These are phyloP conservation scores for Spongiforma sp. DNA, from an alignment of 1,284 basidiomycete genomes.

Conservation along the genomic window DNA sequence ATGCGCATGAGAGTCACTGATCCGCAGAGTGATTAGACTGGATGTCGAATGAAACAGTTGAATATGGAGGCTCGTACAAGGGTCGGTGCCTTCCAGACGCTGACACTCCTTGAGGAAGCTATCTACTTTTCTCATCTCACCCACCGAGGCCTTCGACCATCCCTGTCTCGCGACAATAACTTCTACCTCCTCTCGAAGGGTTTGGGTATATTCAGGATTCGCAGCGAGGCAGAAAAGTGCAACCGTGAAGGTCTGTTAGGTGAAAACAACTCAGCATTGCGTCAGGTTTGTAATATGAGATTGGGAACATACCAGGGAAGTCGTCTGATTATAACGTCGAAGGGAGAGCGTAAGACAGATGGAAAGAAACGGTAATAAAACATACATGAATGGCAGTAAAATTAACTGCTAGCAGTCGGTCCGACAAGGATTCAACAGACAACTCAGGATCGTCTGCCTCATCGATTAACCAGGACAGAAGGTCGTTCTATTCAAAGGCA, in stretches of 20 bases:
- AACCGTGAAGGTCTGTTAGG: conserved; percentile 37
- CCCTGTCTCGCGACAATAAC: conserved; percentile 47
- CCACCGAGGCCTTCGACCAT: conserved; percentile 47
- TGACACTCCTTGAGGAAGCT: conserved; percentile 52
- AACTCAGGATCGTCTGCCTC: conserved; percentile 36
- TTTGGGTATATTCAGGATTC: conserved; percentile 42
- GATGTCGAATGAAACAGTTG: conserved; percentile 11
- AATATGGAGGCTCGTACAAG: too few relatives aligned
- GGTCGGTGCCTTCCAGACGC: conserved; percentile 35
- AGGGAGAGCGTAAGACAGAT: not conserved
- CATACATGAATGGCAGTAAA: conserved; percentile 45
- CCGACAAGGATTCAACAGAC: conserved; percentile 34
- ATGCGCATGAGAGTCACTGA: not conserved
- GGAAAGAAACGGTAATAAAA: not conserved
- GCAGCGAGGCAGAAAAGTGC: conserved; percentile 42
- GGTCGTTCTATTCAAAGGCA: not conserved
- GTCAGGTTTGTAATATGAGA: not conserved
- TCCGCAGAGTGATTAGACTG: not conserved
- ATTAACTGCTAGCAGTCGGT: conserved; percentile 41
- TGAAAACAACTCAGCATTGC: not conserved
- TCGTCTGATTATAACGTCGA: conserved; percentile 7
- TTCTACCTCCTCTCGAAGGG: conserved; percentile 50
- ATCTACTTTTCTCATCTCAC: conserved; percentile 48
- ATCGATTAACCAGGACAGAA: conserved; percentile 51
- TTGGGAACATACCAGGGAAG: conserved; percentile 6